Evolutionary conservation across 495 filamentous ascomycete species (phyloP).

Genomic region (Aspergillus indologenus): DNA sequence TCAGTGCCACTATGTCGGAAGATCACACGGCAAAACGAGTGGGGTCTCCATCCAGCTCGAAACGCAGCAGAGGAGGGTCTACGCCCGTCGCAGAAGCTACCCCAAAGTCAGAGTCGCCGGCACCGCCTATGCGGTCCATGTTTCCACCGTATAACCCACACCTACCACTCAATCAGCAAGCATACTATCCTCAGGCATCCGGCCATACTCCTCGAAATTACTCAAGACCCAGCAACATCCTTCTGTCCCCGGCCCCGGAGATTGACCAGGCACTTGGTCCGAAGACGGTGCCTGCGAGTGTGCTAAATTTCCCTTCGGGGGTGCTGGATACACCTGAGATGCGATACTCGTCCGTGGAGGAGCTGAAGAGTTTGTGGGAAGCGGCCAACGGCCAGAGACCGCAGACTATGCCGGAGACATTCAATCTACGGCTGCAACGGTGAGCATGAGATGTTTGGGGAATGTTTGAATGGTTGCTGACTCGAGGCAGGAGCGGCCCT

Average conservation of each 20-base stretch:
- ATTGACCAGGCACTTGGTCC: conserved; percentile 42
- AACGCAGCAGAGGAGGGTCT: conserved; percentile 23
- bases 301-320: conserved; percentile 44
- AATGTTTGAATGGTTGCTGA: not conserved
- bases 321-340: conserved; percentile 33
- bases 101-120: conserved; percentile 32
- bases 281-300: conserved; percentile 46
- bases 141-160: conserved; percentile 79
- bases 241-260: conserved; percentile 30
- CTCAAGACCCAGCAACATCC: conserved; percentile 36
- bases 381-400: conserved; percentile 53
- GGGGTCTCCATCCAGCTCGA: conserved; percentile 41
- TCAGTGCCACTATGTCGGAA: conserved; percentile 21
- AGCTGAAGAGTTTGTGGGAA: conserved; percentile 51
- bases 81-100: conserved; percentile 36
- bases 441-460: conserved; percentile 18
- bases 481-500: conserved; percentile 24
- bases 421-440: conserved; percentile 46
- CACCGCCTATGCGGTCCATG: conserved; percentile 60
- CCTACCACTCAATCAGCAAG: conserved; percentile 64
- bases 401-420: conserved; percentile 33
- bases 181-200: conserved; percentile 59
- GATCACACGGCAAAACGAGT: conserved; percentile 38
- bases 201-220: conserved; percentile 39
- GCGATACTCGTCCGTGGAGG: conserved; percentile 41